Percentiles rank a stretch among this genome's conserved stretches.
phyloP scores from a whole-genome alignment of 2,329 filamentous ascomycete genomes.

The Diatrype stigma region DNA sequence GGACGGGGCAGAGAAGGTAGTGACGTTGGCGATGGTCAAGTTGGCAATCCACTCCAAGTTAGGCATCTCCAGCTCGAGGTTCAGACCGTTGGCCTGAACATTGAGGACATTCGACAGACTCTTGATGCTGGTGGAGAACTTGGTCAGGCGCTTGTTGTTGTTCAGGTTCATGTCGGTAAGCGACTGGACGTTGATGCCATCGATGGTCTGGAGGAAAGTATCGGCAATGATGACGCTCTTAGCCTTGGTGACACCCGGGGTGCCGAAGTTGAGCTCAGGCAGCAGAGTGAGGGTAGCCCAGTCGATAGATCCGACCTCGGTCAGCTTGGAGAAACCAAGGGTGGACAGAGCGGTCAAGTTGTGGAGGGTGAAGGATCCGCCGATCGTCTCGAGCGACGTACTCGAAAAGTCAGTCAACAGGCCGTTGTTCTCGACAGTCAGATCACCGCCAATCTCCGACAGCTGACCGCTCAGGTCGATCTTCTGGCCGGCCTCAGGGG shows the following conservation, averaged over 20 bases:
- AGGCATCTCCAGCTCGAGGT: slow-evolving; percentile 68
- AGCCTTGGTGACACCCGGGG: slow-evolving; percentile 60
- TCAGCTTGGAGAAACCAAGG: slow-evolving; percentile 64
- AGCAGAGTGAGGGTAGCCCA: slow-evolving; percentile 68
- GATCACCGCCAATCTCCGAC: slow-evolving; percentile 48
- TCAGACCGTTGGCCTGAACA: slow-evolving; percentile 75
- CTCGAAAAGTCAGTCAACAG: slow-evolving; percentile 59
- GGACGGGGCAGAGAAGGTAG: slow-evolving; percentile 67
- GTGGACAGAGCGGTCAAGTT: slow-evolving; percentile 65
- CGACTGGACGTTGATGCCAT: slow-evolving; percentile 75
- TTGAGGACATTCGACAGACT: slow-evolving; percentile 69
- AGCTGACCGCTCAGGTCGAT: slow-evolving; percentile 60
- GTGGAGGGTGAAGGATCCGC: slow-evolving; percentile 64
- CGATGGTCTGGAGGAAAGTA: slow-evolving; percentile 74
- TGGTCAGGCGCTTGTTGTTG: slow-evolving; percentile 81
- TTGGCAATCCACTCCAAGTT: slow-evolving; percentile 75
- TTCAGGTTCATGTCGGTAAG: slow-evolving; percentile 74
- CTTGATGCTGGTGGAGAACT: slow-evolving; percentile 71
- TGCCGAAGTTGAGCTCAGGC: slow-evolving; percentile 46
- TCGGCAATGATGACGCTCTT: slow-evolving; percentile 72
- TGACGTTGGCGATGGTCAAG: slow-evolving; percentile 79
- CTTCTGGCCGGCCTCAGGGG: slow-evolving; percentile 46
- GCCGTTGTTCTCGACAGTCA: slow-evolving; percentile 58
- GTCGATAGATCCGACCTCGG: slow-evolving; percentile 60
- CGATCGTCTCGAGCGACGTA: slow-evolving; percentile 59